These are phyloP conservation scores for Meyerozyma elateridarum DNA, from an alignment of 1,139 yeast species.

Conservation along the genomic window DNA sequence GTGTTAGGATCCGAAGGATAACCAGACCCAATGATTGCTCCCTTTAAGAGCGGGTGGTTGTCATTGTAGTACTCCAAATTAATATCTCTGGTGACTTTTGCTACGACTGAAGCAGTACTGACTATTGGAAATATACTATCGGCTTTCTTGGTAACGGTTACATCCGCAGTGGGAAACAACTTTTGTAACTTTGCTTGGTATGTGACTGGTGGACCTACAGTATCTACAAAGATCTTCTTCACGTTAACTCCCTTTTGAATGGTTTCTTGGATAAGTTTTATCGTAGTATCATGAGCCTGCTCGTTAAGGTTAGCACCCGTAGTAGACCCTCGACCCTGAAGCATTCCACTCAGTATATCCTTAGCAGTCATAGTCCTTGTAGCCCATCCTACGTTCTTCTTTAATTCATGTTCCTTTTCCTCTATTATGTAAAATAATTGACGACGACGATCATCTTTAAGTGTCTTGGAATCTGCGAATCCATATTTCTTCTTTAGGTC, in stretches of 20 bases:
- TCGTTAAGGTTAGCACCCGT: conserved; percentile 61
- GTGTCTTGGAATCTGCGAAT: conserved; percentile 88
- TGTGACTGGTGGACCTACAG: conserved; percentile 90
- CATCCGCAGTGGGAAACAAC: conserved; percentile 63
- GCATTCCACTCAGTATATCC: conserved; percentile 88
- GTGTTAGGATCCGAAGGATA: conserved; percentile 94
- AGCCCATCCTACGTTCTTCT: conserved; percentile 76
- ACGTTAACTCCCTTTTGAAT: conserved; percentile 59
- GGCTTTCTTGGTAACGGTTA: conserved; percentile 93
- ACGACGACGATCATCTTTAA: conserved; percentile 69
- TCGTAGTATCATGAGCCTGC: conserved; percentile 95
- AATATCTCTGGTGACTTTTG: conserved; percentile 90
- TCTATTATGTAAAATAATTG: conserved; percentile 58
- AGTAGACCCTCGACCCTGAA: conserved; percentile 54
- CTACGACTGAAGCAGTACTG: conserved; percentile 94
- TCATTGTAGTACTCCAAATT: conserved; percentile 42
- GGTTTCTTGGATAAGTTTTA: conserved; percentile 61
- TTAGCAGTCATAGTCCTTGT: conserved; percentile 80
- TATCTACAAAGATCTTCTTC: conserved; percentile 77
- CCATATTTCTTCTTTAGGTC: conserved; percentile 56
- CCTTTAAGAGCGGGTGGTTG: conserved; percentile 18
- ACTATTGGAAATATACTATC: conserved; percentile 93
- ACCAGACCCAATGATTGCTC: conserved; percentile 70
- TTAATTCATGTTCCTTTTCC: conserved; percentile 37
- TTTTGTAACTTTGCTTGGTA: conserved; percentile 72